Base-by-base conservation (phyloP, 176 grass and related monocot species). In the Oryza australiensis region DNA sequence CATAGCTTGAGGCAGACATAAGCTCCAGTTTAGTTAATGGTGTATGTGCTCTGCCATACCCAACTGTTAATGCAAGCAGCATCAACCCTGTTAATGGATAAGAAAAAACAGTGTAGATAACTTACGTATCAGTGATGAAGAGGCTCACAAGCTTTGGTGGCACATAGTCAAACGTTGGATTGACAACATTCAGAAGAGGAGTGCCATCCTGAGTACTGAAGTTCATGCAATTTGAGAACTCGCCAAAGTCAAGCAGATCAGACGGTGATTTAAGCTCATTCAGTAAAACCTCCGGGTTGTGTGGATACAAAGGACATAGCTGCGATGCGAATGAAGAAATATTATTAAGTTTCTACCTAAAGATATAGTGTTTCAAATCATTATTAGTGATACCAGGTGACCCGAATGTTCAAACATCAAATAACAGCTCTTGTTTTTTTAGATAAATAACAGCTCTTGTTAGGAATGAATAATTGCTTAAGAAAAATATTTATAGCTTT, bases 141-240 rank as follows among this genome's bases (percentile, higher is more conserved):
- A 99, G 89, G 64, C 96, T 95, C 83, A 99, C 91, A 45, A 95
- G 96, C 73, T 99, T 99, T 7, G 96, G 91, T 2, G 90, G 93
- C 40, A 99, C 91, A 43, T 95, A 95, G 66, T 99, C 96, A 91
- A 99, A 99, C 38, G 96, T 87, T 28, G 96, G 96, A 67, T 99
- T 99, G 24, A 90, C 96, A 83, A 99, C 93, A 78, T 90, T 90
- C 65, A 99, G 66, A 83, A 91, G 93, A 80, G 90, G 82, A 42
- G 80, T 85, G 26, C 93, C 93, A 80, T 90, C 85, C 73, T 72
- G 80, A 66, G 79, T 68, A 85, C 91, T 92, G 70, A 88, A 95
- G 24, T 99, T 90, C 96, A 95, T 99, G 80, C 90, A 93, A 83
- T 94, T 83, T 77, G 96, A 99, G 71, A 99, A 99, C 73, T 99